These are phyloP conservation scores for Elongisporangium prolatum DNA, from an alignment of 352 stramenopile species.

Conservation along the genomic window DNA sequence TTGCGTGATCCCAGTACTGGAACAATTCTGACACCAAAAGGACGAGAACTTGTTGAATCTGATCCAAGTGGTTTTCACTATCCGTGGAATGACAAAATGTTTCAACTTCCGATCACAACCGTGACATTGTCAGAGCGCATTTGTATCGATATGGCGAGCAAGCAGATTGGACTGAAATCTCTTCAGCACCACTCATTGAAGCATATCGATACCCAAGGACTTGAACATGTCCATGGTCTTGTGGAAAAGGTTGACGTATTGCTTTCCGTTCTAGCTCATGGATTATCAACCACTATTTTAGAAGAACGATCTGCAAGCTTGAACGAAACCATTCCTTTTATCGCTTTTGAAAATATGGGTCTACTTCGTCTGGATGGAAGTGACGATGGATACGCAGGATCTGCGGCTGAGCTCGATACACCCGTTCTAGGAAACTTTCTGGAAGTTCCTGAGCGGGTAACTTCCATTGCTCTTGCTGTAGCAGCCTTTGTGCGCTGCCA, in stretches of 20 bases:
- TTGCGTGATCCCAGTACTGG: conserved; percentile 33
- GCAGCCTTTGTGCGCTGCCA: conserved; percentile 77
- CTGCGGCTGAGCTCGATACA: conserved; percentile 53
- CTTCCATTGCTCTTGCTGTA: conserved; percentile 67
- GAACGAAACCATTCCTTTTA: conserved; percentile 33
- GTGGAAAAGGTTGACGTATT: not conserved
- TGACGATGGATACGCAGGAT: conserved; percentile 77
- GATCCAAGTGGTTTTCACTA: conserved; percentile 61
- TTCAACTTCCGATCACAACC: conserved; percentile 41
- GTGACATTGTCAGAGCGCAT: conserved; percentile 54
- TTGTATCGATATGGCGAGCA: conserved; percentile 61
- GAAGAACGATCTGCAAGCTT: conserved; percentile 19
- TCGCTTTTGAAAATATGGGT: conserved; percentile 52
- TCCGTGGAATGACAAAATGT: conserved; percentile 52
- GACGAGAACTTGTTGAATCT: conserved; percentile 54
- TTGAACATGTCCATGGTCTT: conserved; percentile 12
- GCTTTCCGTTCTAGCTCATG: not conserved
- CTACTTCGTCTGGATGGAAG: conserved; percentile 46
- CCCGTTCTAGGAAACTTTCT: conserved; percentile 78
- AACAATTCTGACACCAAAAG: conserved; percentile 62
- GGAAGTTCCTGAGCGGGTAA: conserved; percentile 78
- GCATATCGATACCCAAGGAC: conserved; percentile 29
- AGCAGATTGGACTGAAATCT: conserved; percentile 76
- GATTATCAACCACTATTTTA: not conserved
- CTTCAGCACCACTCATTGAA: conserved; percentile 43